A percentile compares a stretch with the other conserved stretches of the same genome.
Evolutionary conservation across 306 rosid species (phyloP).

Genomic region (Urtica urens): DNA sequence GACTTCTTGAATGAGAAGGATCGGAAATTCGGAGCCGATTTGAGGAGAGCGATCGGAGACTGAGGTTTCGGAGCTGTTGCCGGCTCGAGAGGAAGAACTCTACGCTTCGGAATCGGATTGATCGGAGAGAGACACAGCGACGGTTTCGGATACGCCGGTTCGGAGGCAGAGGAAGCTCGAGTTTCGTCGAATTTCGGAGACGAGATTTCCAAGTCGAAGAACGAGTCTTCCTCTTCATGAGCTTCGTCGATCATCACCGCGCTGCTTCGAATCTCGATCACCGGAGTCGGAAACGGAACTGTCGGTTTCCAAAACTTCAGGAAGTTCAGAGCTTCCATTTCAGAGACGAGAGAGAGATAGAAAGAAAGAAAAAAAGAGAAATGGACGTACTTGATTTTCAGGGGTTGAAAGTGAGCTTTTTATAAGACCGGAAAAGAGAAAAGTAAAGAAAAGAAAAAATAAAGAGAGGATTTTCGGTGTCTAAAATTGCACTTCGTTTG

Average conservation of each 20-base stretch:
- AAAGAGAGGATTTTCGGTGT: not conserved
- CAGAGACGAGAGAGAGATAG: not conserved
- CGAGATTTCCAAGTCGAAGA: slow-evolving; percentile 72
- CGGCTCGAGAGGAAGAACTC: slow-evolving; percentile 68
- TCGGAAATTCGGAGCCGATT: slow-evolving; percentile 69
- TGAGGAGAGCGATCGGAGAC: slow-evolving; percentile 73
- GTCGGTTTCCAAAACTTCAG: slow-evolving; percentile 60
- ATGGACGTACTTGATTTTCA: not conserved
- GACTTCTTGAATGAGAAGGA: slow-evolving; percentile 47
- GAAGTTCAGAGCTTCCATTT: slow-evolving; percentile 63
- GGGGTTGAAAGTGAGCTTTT: slow-evolving; percentile 19
- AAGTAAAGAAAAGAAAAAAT: not conserved
- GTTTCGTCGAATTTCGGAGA: slow-evolving; percentile 14
- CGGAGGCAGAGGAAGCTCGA: not conserved
- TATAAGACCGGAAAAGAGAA: slow-evolving; percentile 2
- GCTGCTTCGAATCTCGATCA: slow-evolving; percentile 26
- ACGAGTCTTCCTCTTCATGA: slow-evolving; percentile 66
- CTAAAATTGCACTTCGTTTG: slow-evolving; percentile 43
- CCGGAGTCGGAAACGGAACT: slow-evolving; percentile 25
- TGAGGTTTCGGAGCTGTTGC: slow-evolving; percentile 62
- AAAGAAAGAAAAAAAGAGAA: not conserved
- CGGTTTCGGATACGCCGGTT: slow-evolving; percentile 12
- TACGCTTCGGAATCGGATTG: slow-evolving; percentile 60
- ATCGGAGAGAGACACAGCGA: slow-evolving; percentile 21
- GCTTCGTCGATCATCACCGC: too few relatives aligned